Evolutionary conservation across 306 rosid species (phyloP).

Genomic region (Myrica gale): DNA sequence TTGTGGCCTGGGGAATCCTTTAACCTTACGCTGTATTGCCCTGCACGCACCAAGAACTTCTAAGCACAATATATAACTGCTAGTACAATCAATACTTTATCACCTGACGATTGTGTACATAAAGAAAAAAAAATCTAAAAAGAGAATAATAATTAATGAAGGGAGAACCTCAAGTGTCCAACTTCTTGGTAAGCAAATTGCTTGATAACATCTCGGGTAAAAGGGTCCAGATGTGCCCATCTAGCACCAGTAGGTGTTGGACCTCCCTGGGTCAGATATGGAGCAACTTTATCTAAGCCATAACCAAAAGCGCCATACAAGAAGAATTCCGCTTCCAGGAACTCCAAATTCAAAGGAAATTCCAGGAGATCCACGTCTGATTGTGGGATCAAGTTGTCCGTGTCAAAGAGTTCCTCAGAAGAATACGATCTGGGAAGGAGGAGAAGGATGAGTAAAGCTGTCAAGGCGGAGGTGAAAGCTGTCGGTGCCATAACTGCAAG

Average conservation of each 20-base stretch:
- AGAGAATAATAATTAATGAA: neutral
- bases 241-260: conserved; percentile 58
- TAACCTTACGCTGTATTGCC: conserved; percentile 54
- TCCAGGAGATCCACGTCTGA: conserved; percentile 48
- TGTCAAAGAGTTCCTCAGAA: neutral
- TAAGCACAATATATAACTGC: too few relatives aligned
- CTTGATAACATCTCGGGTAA: conserved; percentile 36
- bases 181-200: conserved; percentile 62
- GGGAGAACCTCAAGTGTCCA: conserved; percentile 61
- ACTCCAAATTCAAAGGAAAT: conserved; percentile 65
- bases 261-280: conserved; percentile 49
- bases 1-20: conserved; percentile 74
- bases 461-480: conserved; percentile 2
- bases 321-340: conserved; percentile 71
- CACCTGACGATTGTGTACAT: neutral
- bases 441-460: conserved; percentile 22
- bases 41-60: conserved; percentile 23
- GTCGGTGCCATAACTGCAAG: conserved; percentile 9
- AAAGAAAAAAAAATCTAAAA: neutral
- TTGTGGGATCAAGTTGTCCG: neutral
- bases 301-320: conserved; percentile 51
- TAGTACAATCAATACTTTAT: too few relatives aligned
- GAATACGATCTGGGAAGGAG: conserved; percentile 26
- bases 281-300: conserved; percentile 55
- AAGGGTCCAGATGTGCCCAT: conserved; percentile 35